Evolutionary conservation across 2,329 filamentous ascomycete species (phyloP).

Genomic region (Neonectria faginata): DNA sequence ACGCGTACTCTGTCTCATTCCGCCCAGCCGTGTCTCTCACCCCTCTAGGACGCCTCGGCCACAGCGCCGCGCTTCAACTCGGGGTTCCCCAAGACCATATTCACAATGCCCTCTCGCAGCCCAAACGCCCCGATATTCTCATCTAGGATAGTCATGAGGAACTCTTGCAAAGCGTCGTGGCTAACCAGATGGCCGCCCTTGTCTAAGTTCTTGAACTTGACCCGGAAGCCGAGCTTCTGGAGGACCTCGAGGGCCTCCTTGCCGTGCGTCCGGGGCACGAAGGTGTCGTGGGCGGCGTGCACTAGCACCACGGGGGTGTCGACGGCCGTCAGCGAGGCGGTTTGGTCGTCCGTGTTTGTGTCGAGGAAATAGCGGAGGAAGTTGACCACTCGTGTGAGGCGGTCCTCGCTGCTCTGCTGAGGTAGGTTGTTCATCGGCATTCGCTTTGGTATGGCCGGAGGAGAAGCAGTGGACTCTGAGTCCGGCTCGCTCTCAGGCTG

Average conservation of each 20-base stretch:
- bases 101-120: neutral
- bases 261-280: neutral
- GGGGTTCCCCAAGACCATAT: neutral
- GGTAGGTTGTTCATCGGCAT: neutral
- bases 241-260: slow-evolving; percentile 13
- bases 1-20: neutral
- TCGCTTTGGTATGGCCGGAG: neutral
- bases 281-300: slow-evolving; percentile 1
- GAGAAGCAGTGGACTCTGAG: neutral
- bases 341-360: neutral
- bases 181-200: neutral
- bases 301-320: slow-evolving; percentile 19
- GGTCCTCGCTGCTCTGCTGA: neutral
- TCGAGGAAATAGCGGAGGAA: slow-evolving; percentile 14
- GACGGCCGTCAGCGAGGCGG: neutral
- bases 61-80: neutral
- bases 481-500: no score
- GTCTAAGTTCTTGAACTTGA: neutral
- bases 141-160: neutral
- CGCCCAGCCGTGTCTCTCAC: neutral
- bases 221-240: slow-evolving; percentile 9
- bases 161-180: neutral
- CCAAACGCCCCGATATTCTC: neutral
- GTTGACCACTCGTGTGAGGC: neutral
- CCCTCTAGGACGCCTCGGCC: neutral